These are phyloP conservation scores for Backusella australiensis DNA, from an alignment of 192 early-diverging fungal species.

Conservation along the genomic window DNA sequence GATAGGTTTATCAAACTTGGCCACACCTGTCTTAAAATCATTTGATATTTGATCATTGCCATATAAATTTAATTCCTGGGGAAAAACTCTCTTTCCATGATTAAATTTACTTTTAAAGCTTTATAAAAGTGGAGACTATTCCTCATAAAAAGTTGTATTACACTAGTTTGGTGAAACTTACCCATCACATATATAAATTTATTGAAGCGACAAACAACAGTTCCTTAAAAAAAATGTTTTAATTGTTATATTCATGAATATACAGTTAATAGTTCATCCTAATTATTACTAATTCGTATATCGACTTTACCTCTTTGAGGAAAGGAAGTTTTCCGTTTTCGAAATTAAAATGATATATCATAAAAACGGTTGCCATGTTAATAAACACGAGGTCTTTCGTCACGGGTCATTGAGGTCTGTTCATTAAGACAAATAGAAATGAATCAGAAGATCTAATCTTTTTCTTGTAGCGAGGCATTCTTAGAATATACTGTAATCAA, in stretches of 20 bases:
- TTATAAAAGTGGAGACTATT: background rate
- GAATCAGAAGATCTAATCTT: constrained; percentile 83
- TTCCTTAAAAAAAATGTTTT: constrained; percentile 71
- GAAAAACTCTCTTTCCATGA: constrained; percentile 39
- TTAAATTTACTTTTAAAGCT: background rate
- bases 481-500: constrained; percentile 60
- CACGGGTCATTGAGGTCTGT: constrained; percentile 80
- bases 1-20: constrained; percentile 77
- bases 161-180: constrained; percentile 3
- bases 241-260: background rate
- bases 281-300: background rate
- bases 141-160: background rate
- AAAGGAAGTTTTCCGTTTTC: constrained; percentile 97
- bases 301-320: constrained; percentile 65
- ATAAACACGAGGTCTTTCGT: constrained; percentile 82
- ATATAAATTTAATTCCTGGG: constrained; percentile 71
- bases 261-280: background rate
- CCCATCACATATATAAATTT: constrained; percentile 66
- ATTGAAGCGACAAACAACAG: constrained; percentile 82
- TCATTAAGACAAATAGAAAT: constrained; percentile 85
- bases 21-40: constrained; percentile 62
- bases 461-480: constrained; percentile 71
- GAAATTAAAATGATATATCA: constrained; percentile 71
- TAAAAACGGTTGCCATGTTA: constrained; percentile 97
- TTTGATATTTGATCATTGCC: constrained; percentile 53